These are phyloP conservation scores for Spiromastix sp. DNA, from an alignment of 2,329 filamentous ascomycete genomes.

Conservation along the genomic window DNA sequence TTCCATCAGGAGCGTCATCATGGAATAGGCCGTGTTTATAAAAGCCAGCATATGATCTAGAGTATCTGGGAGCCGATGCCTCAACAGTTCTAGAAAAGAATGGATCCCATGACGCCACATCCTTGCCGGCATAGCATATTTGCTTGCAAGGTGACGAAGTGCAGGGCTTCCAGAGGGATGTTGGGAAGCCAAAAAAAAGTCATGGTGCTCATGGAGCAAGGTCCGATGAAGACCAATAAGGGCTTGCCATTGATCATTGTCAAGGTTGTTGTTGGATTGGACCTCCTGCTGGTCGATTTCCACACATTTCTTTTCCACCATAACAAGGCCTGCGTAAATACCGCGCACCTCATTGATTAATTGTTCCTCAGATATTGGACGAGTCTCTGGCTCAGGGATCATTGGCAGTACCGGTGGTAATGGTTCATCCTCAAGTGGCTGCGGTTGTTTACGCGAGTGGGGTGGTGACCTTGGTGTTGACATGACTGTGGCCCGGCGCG, in stretches of 20 bases:
- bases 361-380: conserved; percentile 66
- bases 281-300: conserved; percentile 62
- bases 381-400: conserved; percentile 47
- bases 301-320: conserved; percentile 82
- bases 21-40: conserved; percentile 79
- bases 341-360: conserved; percentile 60
- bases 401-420: not conserved
- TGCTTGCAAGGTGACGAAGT: conserved; percentile 58
- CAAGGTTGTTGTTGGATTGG: conserved; percentile 41
- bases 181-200: conserved; percentile 78
- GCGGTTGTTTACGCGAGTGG: no score
- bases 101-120: conserved; percentile 96
- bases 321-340: conserved; percentile 64
- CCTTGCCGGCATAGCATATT: conserved; percentile 82
- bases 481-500: no score
- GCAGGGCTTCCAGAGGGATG: conserved; percentile 67
- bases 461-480: no score
- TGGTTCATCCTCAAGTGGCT: not conserved
- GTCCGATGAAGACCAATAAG: conserved; percentile 74
- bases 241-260: conserved; percentile 70
- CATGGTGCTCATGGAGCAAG: conserved; percentile 69
- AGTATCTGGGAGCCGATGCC: conserved; percentile 63
- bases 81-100: conserved; percentile 65
- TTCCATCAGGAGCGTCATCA: conserved; percentile 79
- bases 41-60: conserved; percentile 86